Conservation (phyloP, 2,329 filamentous ascomycete species). For the Claviceps africana region DNA sequence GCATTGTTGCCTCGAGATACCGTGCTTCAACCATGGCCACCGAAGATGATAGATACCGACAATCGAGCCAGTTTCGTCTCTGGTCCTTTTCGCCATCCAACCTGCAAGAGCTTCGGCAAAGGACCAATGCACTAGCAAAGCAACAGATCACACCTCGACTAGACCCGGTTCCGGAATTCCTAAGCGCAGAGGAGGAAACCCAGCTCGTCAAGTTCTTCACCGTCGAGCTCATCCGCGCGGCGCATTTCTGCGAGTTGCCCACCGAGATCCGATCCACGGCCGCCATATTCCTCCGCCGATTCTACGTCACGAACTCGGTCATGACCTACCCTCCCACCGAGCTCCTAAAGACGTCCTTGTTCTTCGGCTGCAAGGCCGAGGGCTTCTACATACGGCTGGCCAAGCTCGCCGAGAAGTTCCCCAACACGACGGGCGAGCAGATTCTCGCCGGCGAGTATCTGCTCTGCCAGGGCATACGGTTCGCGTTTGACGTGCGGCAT, state of each 20-base stretch:
- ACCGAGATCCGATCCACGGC: slow-evolving; percentile 50
- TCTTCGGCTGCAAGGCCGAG: slow-evolving; percentile 88
- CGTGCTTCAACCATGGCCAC: slow-evolving; percentile 43
- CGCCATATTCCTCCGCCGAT: slow-evolving; percentile 79
- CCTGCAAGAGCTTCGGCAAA: slow-evolving; percentile 56
- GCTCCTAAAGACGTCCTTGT: slow-evolving; percentile 79
- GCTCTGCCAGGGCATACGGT: slow-evolving; percentile 80
- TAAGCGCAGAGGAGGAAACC: slow-evolving; percentile 72
- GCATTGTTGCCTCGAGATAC: neutral
- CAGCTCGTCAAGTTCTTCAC: slow-evolving; percentile 69
- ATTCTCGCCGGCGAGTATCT: slow-evolving; percentile 87
- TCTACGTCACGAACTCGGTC: slow-evolving; percentile 88
- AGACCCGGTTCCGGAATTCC: slow-evolving; percentile 54
- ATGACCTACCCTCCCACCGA: slow-evolving; percentile 93
- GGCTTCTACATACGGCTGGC: slow-evolving; percentile 56
- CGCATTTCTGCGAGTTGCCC: slow-evolving; percentile 36
- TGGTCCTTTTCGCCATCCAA: slow-evolving; percentile 80
- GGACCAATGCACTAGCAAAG: slow-evolving; percentile 64
- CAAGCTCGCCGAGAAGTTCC: slow-evolving; percentile 56
- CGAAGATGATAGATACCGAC: slow-evolving; percentile 83
- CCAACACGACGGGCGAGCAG: slow-evolving; percentile 60
- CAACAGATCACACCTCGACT: slow-evolving; percentile 44
- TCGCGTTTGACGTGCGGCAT: slow-evolving; percentile 85
- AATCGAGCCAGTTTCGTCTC: slow-evolving; percentile 77
- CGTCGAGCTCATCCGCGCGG: slow-evolving; percentile 42